Conservation (phyloP, 1,139 yeast species). For the Yamadazyma kanchanaburiensis region DNA sequence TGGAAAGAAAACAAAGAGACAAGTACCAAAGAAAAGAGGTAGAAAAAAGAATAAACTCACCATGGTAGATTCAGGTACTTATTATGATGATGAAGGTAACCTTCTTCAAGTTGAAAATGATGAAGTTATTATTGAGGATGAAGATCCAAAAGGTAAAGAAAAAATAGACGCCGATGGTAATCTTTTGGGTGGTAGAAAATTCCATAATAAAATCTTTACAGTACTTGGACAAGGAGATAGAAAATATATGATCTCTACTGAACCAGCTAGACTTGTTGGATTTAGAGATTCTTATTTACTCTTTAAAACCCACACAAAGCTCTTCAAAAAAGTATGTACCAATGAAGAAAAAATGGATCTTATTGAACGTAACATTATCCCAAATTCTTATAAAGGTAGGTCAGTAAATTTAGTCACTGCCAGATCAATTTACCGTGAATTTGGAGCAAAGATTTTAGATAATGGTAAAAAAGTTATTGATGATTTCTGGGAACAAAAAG, state of each 20-base stretch:
- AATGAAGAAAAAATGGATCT: conserved; percentile 81
- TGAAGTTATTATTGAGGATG: conserved; percentile 71
- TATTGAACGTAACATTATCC: conserved; percentile 77
- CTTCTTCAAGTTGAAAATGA: conserved; percentile 62
- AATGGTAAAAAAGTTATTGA: conserved; percentile 82
- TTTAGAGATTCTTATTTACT: conserved; percentile 89
- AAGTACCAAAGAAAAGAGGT: conserved; percentile 41
- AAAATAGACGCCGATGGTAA: conserved; percentile 71
- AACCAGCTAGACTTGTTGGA: conserved; percentile 93
- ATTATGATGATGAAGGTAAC: conserved; percentile 48
- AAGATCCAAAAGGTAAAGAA: conserved; percentile 74
- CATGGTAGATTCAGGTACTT: conserved; percentile 37
- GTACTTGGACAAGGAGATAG: conserved; percentile 70
- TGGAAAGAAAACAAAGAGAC: conserved; percentile 14
- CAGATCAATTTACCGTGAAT: conserved; percentile 82
- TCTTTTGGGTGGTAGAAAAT: conserved; percentile 72
- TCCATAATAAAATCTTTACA: conserved; percentile 78
- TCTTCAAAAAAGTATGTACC: conserved; percentile 71
- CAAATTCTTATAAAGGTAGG: conserved; percentile 88
- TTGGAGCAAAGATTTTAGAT: conserved; percentile 80
- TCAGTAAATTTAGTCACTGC: conserved; percentile 90
- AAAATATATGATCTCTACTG: conserved; percentile 87
- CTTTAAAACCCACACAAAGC: conserved; percentile 76
- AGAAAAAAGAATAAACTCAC: conserved; percentile 40
- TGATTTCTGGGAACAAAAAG: conserved; percentile 82